A percentile compares a stretch with the other conserved stretches of the same genome.
phyloP scores from a whole-genome alignment of 116 monocot genomes.

The Papilionanthe hybrid region DNA sequence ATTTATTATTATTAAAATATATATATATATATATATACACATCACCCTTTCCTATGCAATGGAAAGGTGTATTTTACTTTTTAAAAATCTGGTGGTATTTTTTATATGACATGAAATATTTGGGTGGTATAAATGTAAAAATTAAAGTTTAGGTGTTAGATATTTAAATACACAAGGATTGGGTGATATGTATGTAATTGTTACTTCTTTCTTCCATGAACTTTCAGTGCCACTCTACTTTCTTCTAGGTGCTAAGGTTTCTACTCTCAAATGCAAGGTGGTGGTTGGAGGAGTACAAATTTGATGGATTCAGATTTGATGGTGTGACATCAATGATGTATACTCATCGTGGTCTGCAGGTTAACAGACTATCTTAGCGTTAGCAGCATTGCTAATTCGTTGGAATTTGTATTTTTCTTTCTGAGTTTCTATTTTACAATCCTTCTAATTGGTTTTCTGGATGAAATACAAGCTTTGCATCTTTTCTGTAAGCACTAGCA shows the following conservation, averaged over 20 bases:
- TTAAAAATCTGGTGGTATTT: too few relatives aligned
- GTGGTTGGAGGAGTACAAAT: constrained; percentile 99
- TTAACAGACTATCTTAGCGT: constrained; percentile 11
- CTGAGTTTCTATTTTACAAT: not conserved
- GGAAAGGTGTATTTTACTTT: too few relatives aligned
- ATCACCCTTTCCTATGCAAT: too few relatives aligned
- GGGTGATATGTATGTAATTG: too few relatives aligned
- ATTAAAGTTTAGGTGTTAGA: too few relatives aligned
- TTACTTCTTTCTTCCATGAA: not conserved
- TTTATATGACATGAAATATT: too few relatives aligned
- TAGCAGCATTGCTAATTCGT: not conserved
- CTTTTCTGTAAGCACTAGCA: not conserved
- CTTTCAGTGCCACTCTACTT: constrained; percentile 1
- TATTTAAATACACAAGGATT: too few relatives aligned
- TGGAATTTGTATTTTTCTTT: not conserved
- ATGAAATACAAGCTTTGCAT: not conserved
- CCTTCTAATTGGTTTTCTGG: not conserved
- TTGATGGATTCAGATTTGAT: constrained; percentile 99
- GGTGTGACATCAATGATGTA: constrained; percentile 99
- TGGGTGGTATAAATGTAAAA: too few relatives aligned
- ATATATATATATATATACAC: too few relatives aligned
- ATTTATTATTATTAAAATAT: too few relatives aligned
- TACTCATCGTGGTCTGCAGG: constrained; percentile 91
- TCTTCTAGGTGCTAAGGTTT: constrained; percentile 73
- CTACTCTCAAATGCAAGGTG: constrained; percentile 99